Percentiles rank a stretch among this genome's conserved stretches.
These are phyloP conservation scores for Neofusicoccum kwambonambiense DNA, from an alignment of 2,329 filamentous ascomycete species.

Conservation along the genomic window DNA sequence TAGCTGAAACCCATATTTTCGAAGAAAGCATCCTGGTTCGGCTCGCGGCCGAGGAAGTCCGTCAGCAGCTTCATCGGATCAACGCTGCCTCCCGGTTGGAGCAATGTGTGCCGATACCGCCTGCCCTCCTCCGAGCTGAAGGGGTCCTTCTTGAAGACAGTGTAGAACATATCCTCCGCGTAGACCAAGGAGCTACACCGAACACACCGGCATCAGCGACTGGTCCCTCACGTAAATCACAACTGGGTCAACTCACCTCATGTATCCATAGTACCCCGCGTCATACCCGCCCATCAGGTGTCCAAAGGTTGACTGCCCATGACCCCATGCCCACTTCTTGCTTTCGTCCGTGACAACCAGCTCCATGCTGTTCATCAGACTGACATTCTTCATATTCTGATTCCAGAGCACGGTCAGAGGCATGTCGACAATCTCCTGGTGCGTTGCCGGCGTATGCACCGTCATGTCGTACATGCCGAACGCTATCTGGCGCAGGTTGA, in stretches of 20 bases:
- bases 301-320: conserved; percentile 76
- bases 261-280: conserved; percentile 71
- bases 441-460: conserved; percentile 68
- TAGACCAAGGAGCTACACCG: conserved; percentile 67
- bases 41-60: conserved; percentile 74
- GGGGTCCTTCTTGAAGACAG: conserved; percentile 72
- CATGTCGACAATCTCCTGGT: conserved; percentile 64
- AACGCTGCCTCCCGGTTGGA: conserved; percentile 73
- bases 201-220: not conserved
- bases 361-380: conserved; percentile 72
- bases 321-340: conserved; percentile 60
- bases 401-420: conserved; percentile 70
- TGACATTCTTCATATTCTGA: conserved; percentile 67
- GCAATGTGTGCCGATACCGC: conserved; percentile 72
- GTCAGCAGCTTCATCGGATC: conserved; percentile 78
- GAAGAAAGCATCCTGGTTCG: conserved; percentile 77
- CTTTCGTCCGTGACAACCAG: conserved; percentile 53
- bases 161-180: conserved; percentile 81
- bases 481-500: conserved; percentile 74
- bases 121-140: conserved; percentile 74
- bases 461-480: conserved; percentile 84
- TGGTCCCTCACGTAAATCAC: not conserved
- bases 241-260: conserved; percentile 22
- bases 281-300: conserved; percentile 84
- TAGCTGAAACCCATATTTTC: conserved; percentile 64